Evolutionary conservation across 2,329 filamentous ascomycete species (phyloP).

Genomic region (Cladorrhinum sp.): DNA sequence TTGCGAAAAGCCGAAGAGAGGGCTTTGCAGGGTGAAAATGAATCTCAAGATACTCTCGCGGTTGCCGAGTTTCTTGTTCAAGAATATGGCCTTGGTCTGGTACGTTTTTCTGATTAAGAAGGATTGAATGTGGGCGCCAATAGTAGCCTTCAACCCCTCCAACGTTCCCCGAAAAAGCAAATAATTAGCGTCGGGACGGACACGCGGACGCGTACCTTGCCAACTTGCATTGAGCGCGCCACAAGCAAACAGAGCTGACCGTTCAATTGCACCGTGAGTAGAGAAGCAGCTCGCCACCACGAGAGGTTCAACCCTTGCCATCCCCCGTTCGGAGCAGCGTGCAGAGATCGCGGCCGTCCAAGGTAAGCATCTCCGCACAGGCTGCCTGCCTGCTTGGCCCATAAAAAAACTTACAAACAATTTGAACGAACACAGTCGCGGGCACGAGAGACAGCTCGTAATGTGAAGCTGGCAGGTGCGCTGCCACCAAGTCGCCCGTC

Average conservation of each 20-base stretch:
- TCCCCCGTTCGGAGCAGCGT: conserved; percentile 6
- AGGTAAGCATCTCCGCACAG: conserved; percentile 20
- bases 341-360: neutral
- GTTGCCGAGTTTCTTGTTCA: conserved; percentile 39
- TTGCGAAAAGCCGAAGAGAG: conserved; percentile 30
- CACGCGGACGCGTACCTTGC: neutral
- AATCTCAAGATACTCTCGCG: conserved; percentile 46
- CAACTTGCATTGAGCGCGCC: neutral
- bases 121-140: neutral
- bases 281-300: conserved; percentile 27
- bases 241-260: conserved; percentile 7
- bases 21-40: conserved; percentile 33
- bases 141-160: conserved; percentile 12
- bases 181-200: neutral
- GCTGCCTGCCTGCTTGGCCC: conserved; percentile 14
- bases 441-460: conserved; percentile 22
- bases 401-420: conserved; percentile 24
- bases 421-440: conserved; percentile 4
- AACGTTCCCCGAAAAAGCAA: conserved; percentile 1
- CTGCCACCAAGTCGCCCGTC: neutral
- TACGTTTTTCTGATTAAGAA: conserved; percentile 30
- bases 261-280: conserved; percentile 12
- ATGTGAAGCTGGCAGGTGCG: conserved; percentile 8
- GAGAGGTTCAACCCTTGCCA: neutral
- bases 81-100: conserved; percentile 39